These are phyloP conservation scores for Fistulifera pelliculosa DNA, from an alignment of 108 stramenopile genomes.

Conservation along the genomic window DNA sequence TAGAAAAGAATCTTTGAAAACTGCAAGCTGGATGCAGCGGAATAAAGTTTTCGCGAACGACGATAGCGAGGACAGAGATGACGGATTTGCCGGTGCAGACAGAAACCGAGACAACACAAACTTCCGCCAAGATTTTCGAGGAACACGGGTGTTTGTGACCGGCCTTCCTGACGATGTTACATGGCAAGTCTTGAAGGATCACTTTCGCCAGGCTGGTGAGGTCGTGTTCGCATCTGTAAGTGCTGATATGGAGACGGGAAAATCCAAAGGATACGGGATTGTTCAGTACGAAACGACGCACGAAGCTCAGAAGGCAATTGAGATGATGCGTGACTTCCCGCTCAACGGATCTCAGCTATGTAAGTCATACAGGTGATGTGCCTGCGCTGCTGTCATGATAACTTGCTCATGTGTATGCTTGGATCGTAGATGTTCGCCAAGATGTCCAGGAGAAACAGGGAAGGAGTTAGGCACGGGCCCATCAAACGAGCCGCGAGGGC, in stretches of 20 bases:
- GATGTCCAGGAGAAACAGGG: constrained; percentile 57
- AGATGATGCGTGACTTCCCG: constrained; percentile 68
- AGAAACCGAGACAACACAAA: not conserved
- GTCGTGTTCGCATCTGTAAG: constrained; percentile 80
- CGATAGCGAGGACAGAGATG: constrained; percentile 3
- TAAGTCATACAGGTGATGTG: too few relatives aligned
- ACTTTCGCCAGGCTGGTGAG: constrained; percentile 58
- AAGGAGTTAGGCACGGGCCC: constrained; percentile 9
- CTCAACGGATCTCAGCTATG: constrained; percentile 34
- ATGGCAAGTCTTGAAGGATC: constrained; percentile 85
- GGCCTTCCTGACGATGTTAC: constrained; percentile 47
- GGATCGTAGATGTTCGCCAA: constrained; percentile 54
- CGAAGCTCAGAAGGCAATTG: constrained; percentile 58
- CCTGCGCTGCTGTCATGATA: too few relatives aligned
- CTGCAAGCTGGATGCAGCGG: constrained; percentile 5
- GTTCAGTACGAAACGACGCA: constrained; percentile 74
- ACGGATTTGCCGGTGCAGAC: not conserved
- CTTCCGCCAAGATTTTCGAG: constrained; percentile 50
- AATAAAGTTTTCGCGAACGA: constrained; percentile 1
- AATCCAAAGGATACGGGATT: constrained; percentile 67
- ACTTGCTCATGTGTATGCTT: too few relatives aligned
- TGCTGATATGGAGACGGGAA: constrained; percentile 46
- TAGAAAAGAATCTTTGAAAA: not conserved
- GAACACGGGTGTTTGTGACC: constrained; percentile 75
- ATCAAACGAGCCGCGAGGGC: constrained; percentile 3